Conservation (phyloP, 768 basidiomycete species). For the Lactarius sanguifluus region DNA sequence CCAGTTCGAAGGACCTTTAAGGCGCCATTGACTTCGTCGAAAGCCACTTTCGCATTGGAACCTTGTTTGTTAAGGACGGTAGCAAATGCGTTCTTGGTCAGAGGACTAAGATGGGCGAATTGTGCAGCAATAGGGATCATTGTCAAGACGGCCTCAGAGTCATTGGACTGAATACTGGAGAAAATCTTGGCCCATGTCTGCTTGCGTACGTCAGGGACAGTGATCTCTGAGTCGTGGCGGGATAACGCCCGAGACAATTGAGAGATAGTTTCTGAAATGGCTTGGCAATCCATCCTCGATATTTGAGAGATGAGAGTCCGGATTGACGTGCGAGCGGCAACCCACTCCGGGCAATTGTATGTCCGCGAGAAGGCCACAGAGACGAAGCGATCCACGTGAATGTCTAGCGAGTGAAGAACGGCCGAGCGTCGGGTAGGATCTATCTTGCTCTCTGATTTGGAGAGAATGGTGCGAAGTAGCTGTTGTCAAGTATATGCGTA, state of each 20-base stretch:
- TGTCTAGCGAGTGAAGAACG: conserved; percentile 45
- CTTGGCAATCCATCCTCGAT: conserved; percentile 39
- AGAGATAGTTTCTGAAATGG: conserved; percentile 36
- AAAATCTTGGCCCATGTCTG: conserved; percentile 73
- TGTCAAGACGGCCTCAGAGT: conserved; percentile 56
- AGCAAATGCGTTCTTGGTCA: conserved; percentile 55
- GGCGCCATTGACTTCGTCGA: conserved; percentile 62
- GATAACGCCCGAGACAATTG: conserved; percentile 39
- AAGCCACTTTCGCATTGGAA: conserved; percentile 34
- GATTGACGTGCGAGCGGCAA: conserved; percentile 41
- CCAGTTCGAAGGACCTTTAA: conserved; percentile 58
- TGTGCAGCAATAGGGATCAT: conserved; percentile 59
- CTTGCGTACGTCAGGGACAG: conserved; percentile 44
- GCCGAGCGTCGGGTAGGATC: conserved; percentile 34
- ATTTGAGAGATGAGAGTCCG: conserved; percentile 42
- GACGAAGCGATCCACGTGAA: conserved; percentile 50
- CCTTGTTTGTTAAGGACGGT: conserved; percentile 37
- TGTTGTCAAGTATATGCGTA: conserved; percentile 23
- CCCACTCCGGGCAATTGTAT: conserved; percentile 45
- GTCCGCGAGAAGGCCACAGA: conserved; percentile 46
- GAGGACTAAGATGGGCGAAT: conserved; percentile 63
- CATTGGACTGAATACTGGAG: conserved; percentile 53
- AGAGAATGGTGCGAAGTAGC: conserved; percentile 39
- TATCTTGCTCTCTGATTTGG: conserved; percentile 37
- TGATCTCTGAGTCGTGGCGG: conserved; percentile 41